phyloP scores from a whole-genome alignment of 176 grass and related monocot genomes.

The Bromus sterilis region DNA sequence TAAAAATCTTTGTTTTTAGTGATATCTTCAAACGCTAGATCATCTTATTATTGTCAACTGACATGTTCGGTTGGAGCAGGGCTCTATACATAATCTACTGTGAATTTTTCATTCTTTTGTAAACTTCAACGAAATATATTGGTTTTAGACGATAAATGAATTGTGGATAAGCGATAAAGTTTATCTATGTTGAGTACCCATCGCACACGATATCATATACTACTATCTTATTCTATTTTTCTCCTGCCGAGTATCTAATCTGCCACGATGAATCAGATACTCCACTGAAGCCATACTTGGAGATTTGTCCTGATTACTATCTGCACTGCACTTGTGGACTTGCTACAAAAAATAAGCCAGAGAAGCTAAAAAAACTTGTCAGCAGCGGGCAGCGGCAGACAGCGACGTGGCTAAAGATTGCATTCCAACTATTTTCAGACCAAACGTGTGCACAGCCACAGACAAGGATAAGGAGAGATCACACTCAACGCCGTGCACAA shows the following conservation, averaged over 20 bases:
- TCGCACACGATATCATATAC: not conserved
- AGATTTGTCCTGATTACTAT: too few relatives aligned
- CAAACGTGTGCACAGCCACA: conserved; percentile 8
- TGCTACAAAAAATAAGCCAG: not conserved
- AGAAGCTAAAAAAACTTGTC: not conserved
- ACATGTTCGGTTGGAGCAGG: too few relatives aligned
- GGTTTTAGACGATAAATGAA: too few relatives aligned
- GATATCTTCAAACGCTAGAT: too few relatives aligned
- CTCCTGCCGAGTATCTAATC: too few relatives aligned
- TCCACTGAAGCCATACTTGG: not conserved
- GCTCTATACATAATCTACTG: too few relatives aligned
- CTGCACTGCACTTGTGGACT: not conserved
- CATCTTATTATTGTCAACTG: too few relatives aligned
- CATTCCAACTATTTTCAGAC: conserved; percentile 13
- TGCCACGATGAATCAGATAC: too few relatives aligned
- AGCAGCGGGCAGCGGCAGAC: not conserved
- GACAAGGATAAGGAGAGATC: not conserved
- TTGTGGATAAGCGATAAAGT: too few relatives aligned
- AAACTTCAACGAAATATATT: too few relatives aligned
- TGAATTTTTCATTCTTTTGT: too few relatives aligned
- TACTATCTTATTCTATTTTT: not conserved
- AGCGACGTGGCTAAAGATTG: not conserved
- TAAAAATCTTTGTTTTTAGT: too few relatives aligned
- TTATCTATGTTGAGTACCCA: not conserved
- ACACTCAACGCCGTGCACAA: conserved; percentile 2